These are phyloP conservation scores for Diaporthe vaccinii DNA, from an alignment of 2,329 filamentous ascomycete species.

Conservation along the genomic window DNA sequence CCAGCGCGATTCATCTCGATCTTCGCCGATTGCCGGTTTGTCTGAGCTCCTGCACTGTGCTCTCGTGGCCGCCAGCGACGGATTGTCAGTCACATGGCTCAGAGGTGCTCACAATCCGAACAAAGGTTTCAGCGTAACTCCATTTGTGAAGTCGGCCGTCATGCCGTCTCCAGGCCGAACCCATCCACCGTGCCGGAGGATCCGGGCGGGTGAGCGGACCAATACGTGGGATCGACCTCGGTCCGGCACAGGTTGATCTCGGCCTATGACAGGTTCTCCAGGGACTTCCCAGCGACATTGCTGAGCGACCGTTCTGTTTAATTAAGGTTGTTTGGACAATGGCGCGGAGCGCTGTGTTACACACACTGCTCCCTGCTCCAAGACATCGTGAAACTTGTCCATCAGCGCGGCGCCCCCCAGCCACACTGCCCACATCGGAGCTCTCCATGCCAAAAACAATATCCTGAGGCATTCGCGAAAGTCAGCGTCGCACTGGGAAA, in stretches of 20 bases:
- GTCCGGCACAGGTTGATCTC: constrained; percentile 27
- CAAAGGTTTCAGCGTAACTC: background rate
- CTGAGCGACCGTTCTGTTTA: constrained; percentile 6
- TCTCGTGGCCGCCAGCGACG: background rate
- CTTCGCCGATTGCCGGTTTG: constrained; percentile 5
- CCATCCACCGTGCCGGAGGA: constrained; percentile 10
- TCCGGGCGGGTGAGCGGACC: constrained; percentile 27
- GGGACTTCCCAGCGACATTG: constrained; percentile 8
- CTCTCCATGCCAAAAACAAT: constrained; percentile 2
- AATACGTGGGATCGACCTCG: constrained; percentile 32
- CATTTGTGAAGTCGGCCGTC: background rate
- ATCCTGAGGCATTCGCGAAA: constrained; percentile 4
- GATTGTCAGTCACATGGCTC: background rate
- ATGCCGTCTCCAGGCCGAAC: constrained; percentile 21
- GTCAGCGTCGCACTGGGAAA: constrained; percentile 29
- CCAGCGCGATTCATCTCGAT: constrained; percentile 33
- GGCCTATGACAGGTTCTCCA: background rate
- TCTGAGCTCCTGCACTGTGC: constrained; percentile 6
- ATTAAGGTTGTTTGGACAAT: constrained; percentile 29
- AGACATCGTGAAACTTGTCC: constrained; percentile 31
- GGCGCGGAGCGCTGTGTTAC: background rate
- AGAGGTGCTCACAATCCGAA: background rate
- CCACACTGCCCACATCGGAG: constrained; percentile 1
- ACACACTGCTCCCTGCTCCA: background rate
- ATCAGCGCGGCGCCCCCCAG: constrained; percentile 15